Conservation (phyloP, 2,329 filamentous ascomycete genomes). For the Dendrostoma leiphaemia region DNA sequence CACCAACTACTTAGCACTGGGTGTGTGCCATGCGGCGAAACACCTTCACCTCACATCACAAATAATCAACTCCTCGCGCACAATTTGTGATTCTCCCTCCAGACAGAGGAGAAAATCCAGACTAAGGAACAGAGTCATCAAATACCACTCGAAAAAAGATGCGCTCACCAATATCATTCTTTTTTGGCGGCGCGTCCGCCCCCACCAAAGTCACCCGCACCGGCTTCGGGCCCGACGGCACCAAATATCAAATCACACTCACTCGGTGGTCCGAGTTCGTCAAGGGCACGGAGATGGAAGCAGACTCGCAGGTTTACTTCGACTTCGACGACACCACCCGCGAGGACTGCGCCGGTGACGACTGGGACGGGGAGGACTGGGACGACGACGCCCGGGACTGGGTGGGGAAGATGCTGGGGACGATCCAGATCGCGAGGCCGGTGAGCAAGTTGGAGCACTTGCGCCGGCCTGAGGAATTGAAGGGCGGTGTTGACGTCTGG, state of each 20-base stretch:
- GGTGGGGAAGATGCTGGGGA: background rate
- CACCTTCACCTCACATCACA: no score
- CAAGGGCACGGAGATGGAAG: background rate
- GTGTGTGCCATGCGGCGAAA: no score
- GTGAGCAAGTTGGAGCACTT: background rate
- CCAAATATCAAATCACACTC: background rate
- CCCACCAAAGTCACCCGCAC: background rate
- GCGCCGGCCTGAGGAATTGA: background rate
- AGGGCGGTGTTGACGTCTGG: slow-evolving; percentile 1
- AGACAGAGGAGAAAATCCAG: no score
- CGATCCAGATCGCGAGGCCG: background rate
- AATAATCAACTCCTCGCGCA: no score
- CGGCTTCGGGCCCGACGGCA: background rate
- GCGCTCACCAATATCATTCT: background rate
- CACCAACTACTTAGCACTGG: no score
- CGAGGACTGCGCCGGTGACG: background rate
- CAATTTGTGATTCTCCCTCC: no score
- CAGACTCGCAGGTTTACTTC: background rate
- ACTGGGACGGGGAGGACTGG: slow-evolving; percentile 7
- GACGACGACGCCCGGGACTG: slow-evolving; percentile 1
- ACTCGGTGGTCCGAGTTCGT: background rate
- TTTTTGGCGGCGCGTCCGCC: background rate
- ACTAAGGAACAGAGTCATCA: no score
- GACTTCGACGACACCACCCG: background rate
- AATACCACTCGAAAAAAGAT: no score